Conservation (phyloP, 257 asterid species). For the Solanum sejunctum region DNA sequence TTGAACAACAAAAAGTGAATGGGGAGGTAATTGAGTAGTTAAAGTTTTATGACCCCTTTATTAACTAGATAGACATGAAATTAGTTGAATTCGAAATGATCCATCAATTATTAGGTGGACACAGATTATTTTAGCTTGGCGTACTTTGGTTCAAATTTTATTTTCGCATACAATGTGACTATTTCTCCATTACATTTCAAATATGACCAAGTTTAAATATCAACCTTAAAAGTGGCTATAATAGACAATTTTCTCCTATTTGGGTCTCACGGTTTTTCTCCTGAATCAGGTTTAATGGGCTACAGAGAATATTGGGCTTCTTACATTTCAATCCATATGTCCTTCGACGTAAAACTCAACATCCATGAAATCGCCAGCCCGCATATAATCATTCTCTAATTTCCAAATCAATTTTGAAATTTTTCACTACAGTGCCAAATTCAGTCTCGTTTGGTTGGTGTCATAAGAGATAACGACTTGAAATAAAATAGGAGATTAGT, state of each 20-base stretch:
- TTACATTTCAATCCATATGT: neutral
- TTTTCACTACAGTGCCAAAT: neutral
- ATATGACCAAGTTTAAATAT: neutral
- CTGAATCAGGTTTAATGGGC: neutral
- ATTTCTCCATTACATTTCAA: neutral
- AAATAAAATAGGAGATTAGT: neutral
- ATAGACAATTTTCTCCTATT: neutral
- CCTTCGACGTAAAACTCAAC: neutral
- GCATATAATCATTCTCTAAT: neutral
- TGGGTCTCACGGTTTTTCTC: neutral
- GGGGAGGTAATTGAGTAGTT: neutral
- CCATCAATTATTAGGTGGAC: neutral
- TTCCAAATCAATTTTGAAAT: neutral
- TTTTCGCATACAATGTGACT: neutral
- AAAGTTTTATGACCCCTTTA: neutral
- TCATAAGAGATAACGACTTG: neutral
- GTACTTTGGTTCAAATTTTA: neutral
- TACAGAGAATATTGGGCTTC: neutral
- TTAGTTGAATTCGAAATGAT: neutral
- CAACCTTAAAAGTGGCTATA: neutral
- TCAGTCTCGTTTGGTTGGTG: neutral
- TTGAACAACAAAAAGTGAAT: too few relatives aligned
- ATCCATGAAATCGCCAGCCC: too few relatives aligned
- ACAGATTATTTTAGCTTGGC: neutral
- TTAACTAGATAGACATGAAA: neutral